Evolutionary conservation across 352 stramenopile species (phyloP).

Genomic region (Halophytophthora polymorphica): DNA sequence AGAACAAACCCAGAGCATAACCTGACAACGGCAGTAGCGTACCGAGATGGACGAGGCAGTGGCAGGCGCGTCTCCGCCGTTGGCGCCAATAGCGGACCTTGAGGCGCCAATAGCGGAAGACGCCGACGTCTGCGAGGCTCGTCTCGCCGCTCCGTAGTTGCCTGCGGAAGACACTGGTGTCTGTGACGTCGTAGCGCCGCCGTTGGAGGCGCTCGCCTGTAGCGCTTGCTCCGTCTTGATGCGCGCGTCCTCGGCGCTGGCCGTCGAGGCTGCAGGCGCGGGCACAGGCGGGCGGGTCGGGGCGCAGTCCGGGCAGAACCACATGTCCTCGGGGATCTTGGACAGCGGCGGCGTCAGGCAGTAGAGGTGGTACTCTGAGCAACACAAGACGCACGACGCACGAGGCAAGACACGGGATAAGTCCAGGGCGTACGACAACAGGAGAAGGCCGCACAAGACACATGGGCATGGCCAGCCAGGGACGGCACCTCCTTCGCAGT

Average conservation of each 20-base stretch:
- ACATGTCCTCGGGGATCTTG: conserved; percentile 39
- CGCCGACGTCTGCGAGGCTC: not conserved
- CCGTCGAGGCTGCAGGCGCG: not conserved
- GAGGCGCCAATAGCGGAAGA: not conserved
- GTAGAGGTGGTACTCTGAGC: conserved; percentile 52
- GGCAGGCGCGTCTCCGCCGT: conserved; percentile 11
- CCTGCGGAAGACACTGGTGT: not conserved
- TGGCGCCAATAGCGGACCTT: not conserved
- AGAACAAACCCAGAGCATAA: not conserved
- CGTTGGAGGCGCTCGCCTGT: not conserved
- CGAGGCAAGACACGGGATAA: not conserved
- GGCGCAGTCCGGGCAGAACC: conserved; percentile 54
- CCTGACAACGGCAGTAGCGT: not conserved
- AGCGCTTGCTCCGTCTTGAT: conserved; percentile 22
- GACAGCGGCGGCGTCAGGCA: conserved; percentile 52
- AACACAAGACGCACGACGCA: not conserved
- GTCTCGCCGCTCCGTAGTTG: not conserved
- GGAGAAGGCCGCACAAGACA: not conserved
- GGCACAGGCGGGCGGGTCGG: conserved; percentile 3
- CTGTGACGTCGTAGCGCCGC: not conserved
- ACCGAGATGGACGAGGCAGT: conserved; percentile 17
- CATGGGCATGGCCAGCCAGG: not conserved
- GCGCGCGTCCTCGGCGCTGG: not conserved
- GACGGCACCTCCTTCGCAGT: conserved; percentile 36
- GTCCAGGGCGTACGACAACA: too few species aligned